Conservation (phyloP, 495 filamentous ascomycete genomes). For the Penicillium dipodomyicola region DNA sequence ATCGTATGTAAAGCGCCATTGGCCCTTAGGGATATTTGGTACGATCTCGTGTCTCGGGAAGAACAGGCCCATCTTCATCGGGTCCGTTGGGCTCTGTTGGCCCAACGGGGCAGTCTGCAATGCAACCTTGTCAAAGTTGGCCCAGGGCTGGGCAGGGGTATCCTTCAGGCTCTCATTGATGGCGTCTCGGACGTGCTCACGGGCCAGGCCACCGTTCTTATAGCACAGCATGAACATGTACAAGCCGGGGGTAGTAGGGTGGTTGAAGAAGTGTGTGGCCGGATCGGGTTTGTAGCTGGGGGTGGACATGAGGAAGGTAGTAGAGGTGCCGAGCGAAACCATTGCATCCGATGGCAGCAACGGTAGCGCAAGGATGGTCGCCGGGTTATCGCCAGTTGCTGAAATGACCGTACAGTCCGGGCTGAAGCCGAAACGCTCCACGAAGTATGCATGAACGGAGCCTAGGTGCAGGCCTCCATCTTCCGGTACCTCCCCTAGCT, state of each 20-base stretch:
- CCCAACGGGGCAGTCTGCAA: constrained; percentile 65
- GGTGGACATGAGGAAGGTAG: constrained; percentile 95
- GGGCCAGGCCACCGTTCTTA: constrained; percentile 93
- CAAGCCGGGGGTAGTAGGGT: constrained; percentile 74
- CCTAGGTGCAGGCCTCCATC: constrained; percentile 82
- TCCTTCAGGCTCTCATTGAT: constrained; percentile 49
- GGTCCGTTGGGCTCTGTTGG: constrained; percentile 48
- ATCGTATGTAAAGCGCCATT: constrained; percentile 76
- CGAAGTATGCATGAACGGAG: constrained; percentile 70
- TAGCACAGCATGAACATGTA: constrained; percentile 99
- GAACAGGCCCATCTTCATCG: constrained; percentile 81
- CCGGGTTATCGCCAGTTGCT: constrained; percentile 94
- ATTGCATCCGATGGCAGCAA: constrained; percentile 86
- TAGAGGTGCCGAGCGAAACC: constrained; percentile 89
- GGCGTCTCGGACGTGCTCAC: constrained; percentile 80
- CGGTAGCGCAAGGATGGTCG: constrained; percentile 88
- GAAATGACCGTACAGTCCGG: constrained; percentile 71
- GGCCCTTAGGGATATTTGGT: constrained; percentile 78
- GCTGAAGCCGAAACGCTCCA: constrained; percentile 72
- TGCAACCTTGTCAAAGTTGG: constrained; percentile 68
- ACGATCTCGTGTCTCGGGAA: constrained; percentile 96
- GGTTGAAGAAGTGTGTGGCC: constrained; percentile 85
- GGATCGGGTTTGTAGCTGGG: constrained; percentile 84
- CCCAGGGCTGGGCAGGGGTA: constrained; percentile 59
- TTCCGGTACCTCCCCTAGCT: constrained; percentile 75